Evolutionary conservation across 768 basidiomycete genomes (phyloP), one percentile per base, ranked within the genome.

Genomic region (Tricholoma bakamatsutake): DNA sequence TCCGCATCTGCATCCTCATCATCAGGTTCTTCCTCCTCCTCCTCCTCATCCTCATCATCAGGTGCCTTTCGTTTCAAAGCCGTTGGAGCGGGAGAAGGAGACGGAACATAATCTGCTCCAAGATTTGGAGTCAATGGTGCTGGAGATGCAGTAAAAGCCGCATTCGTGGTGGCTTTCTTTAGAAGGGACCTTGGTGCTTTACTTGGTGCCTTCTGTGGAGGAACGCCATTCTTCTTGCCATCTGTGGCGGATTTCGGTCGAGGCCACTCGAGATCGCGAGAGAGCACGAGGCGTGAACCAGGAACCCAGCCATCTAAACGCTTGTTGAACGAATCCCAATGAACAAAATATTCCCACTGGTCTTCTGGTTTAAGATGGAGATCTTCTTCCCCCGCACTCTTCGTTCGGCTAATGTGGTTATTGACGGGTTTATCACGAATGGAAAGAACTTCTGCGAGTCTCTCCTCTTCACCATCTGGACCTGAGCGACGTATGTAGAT

Each of bases 241-340:
- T 75, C 74, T 5, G 80, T 76, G 1, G 77, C 73, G 15, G 77
- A 72, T 65, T 93, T 93, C 0, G 96, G 94, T 57, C 91, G 90
- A 2, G 97, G 96, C 93, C 92, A 96, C 71, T 98, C 94, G 60
- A 99, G 80, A 66, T 97, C 94, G 60, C 87, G 80, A 57, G 75
- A 79, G 45, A 95, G 76, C 40, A 98, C 81, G 55, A 99, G 80
- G 39, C 96, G 84, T 1, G 90, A 87, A 13, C 90, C 92, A 12
- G 88, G 74, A 21, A 99, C 88, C 97, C 97, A 99, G 53, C 97
- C 97, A 67, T 99, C 97, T 39, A 98, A 78, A 59, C 97, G 94
- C 70, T 99, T 99, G 78, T 99, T 99, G 80, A 98, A 98, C 61
- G 92, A 85, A 63, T 98, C 93, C 87, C 96, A 99, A 66, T 99